Percentiles rank a stretch among this genome's conserved stretches.
phyloP scores from a whole-genome alignment of 306 rosid genomes.

The Quercus gilva region DNA sequence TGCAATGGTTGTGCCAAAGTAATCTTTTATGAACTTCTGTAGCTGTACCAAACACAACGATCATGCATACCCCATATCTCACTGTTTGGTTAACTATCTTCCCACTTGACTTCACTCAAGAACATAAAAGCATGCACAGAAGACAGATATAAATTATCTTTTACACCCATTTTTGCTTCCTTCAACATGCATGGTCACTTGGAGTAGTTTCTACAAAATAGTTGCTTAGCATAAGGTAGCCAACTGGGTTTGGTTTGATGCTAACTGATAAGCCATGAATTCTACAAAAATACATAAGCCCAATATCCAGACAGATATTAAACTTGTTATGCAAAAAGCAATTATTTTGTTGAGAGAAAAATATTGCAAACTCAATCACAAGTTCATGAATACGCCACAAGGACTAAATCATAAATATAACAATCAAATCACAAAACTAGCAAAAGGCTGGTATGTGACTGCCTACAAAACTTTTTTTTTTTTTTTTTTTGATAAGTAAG shows the following conservation, averaged over 20 bases:
- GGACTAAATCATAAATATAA: not conserved
- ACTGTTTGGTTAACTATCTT: not conserved
- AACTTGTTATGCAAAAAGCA: not conserved
- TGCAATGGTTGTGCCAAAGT: not conserved
- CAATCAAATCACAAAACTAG: no score
- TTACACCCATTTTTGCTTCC: not conserved
- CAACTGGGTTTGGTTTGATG: not conserved
- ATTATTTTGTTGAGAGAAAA: not conserved
- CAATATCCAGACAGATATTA: not conserved
- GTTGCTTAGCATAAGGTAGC: not conserved
- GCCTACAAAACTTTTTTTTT: no score
- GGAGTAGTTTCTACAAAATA: not conserved
- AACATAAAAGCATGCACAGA: not conserved
- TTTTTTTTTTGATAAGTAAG: no score
- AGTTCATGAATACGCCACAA: not conserved
- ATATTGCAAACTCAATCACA: not conserved
- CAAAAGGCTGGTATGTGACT: no score
- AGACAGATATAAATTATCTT: not conserved
- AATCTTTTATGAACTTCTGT: not conserved
- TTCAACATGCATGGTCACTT: not conserved
- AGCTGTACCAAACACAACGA: not conserved
- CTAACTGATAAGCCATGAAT: not conserved
- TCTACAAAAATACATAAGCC: not conserved
- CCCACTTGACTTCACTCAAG: not conserved
- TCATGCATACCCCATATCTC: not conserved